phyloP scores from a whole-genome alignment of 441 rosid genomes.

The Pelargonium myrrhifolium region DNA sequence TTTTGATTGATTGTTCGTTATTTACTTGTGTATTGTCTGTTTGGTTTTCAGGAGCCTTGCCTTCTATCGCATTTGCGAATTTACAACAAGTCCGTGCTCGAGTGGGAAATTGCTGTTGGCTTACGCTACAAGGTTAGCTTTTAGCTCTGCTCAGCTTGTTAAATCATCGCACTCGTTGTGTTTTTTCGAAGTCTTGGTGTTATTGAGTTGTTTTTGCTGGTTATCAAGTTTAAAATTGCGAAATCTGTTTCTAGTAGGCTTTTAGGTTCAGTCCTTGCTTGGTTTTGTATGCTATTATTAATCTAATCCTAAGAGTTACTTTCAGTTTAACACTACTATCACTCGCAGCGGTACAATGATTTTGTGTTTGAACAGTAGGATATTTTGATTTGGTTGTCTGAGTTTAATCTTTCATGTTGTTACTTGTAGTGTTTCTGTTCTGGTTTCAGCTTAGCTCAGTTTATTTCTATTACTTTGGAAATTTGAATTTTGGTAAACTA shows the following conservation, averaged over 20 bases:
- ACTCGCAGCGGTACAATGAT: too few species aligned
- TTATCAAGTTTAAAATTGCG: too few species aligned
- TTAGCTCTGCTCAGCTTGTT: not conserved
- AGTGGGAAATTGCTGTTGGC: conserved; percentile 88
- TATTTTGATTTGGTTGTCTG: too few species aligned
- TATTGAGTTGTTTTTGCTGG: not conserved
- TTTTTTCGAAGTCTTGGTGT: not conserved
- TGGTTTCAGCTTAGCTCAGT: too few species aligned
- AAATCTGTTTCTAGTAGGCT: not conserved
- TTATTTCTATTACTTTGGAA: not conserved
- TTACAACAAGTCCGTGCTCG: conserved; percentile 81
- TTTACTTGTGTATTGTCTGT: conserved; percentile 6
- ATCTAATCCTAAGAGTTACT: too few species aligned
- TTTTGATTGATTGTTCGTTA: not conserved
- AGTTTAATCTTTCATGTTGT: too few species aligned
- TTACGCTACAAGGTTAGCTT: conserved; percentile 62
- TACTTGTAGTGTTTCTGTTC: too few species aligned
- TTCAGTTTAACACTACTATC: too few species aligned
- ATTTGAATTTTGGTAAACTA: not conserved
- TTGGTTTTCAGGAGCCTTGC: conserved; percentile 64
- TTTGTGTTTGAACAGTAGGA: too few species aligned
- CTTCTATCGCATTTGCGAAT: conserved; percentile 64
- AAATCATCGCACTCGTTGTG: not conserved
- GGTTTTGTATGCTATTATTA: not conserved
- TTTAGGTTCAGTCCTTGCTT: not conserved